A percentile compares a stretch with the other conserved stretches of the same genome.
These are phyloP conservation scores for Candida tammaniensis DNA, from an alignment of 805 yeast species.

Conservation along the genomic window DNA sequence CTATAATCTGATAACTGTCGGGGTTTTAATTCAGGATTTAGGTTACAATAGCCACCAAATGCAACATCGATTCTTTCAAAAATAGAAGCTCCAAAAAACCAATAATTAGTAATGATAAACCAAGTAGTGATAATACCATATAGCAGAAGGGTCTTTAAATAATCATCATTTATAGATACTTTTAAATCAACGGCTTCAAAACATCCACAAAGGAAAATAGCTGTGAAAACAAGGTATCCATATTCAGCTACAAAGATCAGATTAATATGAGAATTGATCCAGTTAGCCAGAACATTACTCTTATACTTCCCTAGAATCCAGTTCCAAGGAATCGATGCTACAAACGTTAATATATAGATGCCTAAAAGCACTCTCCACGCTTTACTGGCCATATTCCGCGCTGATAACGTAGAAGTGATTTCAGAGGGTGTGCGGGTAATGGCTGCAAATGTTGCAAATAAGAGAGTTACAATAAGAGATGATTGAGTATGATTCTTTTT, in stretches of 20 bases:
- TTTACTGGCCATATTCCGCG: conserved; percentile 2
- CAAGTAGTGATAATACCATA: too few species aligned
- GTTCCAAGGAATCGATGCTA: conserved; percentile 23
- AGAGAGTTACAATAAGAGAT: too few species aligned
- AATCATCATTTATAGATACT: too few species aligned
- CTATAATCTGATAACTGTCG: too few species aligned
- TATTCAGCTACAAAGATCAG: conserved; percentile 19
- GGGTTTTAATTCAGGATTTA: too few species aligned
- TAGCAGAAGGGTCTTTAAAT: too few species aligned
- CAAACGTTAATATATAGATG: conserved; percentile 12
- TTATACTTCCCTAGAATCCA: conserved; percentile 12
- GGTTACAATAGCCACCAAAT: conserved; percentile 40
- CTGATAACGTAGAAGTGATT: background rate
- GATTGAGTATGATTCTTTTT: too few species aligned
- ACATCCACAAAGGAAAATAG: conserved; percentile 9
- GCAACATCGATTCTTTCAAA: conserved; percentile 30
- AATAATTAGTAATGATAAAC: conserved; percentile 13
- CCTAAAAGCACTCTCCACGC: conserved; percentile 5
- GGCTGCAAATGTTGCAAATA: too few species aligned
- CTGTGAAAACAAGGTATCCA: conserved; percentile 31
- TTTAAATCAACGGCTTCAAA: too few species aligned
- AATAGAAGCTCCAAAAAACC: conserved; percentile 36
- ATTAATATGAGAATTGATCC: conserved; percentile 16
- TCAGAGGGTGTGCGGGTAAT: background rate
- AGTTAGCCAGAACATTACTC: conserved; percentile 13